phyloP scores from a whole-genome alignment of 2,329 filamentous ascomycete species.

The Anthostomella pinea region DNA sequence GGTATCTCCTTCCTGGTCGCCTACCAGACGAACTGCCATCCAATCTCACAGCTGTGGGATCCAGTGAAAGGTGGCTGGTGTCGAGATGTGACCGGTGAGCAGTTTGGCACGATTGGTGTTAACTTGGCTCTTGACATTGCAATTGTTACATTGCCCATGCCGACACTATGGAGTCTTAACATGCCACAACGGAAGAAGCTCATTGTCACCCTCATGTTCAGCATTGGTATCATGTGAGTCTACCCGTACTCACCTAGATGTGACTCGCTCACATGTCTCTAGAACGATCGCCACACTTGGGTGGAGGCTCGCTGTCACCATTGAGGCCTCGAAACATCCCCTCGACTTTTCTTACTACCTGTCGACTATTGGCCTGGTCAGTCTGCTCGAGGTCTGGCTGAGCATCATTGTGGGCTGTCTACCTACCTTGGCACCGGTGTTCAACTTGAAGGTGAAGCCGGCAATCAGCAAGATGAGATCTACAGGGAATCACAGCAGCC shows the following conservation, averaged over 20 bases:
- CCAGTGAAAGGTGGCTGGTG: neutral
- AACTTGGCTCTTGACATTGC: neutral
- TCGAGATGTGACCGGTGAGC: neutral
- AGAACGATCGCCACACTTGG: too few species aligned
- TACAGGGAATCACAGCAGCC: too few species aligned
- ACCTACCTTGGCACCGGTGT: neutral
- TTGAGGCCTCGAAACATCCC: neutral
- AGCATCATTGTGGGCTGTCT: neutral
- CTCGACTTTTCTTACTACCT: neutral
- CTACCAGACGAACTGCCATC: neutral
- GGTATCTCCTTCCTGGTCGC: neutral
- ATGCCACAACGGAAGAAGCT: neutral
- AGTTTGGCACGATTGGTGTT: neutral
- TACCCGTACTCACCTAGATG: neutral
- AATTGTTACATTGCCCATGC: neutral
- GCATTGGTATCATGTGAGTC: neutral
- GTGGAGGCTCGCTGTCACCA: too few species aligned
- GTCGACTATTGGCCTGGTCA: neutral
- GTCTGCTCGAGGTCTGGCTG: neutral
- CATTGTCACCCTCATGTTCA: neutral
- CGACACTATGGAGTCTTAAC: neutral
- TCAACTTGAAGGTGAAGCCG: too few species aligned
- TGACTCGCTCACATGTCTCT: too few species aligned
- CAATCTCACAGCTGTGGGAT: neutral
- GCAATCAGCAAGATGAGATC: too few species aligned